Conservation (phyloP, 441 rosid species). For the Corymbia calophylla region DNA sequence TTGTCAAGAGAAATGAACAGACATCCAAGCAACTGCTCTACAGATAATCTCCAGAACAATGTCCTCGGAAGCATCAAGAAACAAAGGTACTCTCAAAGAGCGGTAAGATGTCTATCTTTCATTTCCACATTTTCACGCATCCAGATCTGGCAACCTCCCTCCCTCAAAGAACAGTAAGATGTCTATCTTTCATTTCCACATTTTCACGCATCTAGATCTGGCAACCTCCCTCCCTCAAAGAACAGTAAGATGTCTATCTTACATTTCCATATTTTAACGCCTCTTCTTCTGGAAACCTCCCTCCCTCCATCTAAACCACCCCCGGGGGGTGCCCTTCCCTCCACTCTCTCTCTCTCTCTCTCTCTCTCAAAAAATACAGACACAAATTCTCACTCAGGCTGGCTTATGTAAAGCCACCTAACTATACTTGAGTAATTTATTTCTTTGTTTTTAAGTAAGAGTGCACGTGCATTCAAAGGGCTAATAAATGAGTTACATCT, state of each 20-base stretch:
- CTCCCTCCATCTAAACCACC: no score
- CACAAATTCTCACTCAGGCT: not conserved
- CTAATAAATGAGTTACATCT: not conserved
- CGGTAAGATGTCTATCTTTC: not conserved
- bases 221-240: not conserved
- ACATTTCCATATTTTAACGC: no score
- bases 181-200: not conserved
- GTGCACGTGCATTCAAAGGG: not conserved
- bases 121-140: not conserved
- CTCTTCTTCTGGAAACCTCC: no score
- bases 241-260: no score
- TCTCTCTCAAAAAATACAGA: not conserved
- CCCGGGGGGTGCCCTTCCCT: no score
- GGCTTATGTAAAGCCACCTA: not conserved
- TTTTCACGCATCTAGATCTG: not conserved
- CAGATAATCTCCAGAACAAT: not conserved
- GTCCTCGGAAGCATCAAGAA: not conserved
- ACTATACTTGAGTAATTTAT: not conserved
- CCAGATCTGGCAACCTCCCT: not conserved
- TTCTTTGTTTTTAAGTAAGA: not conserved
- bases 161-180: no score
- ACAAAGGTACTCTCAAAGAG: not conserved
- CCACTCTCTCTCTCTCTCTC: not conserved
- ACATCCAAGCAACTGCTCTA: not conserved
- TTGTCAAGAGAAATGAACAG: not conserved